These are phyloP conservation scores for Coemansia javaensis DNA, from an alignment of 192 early-diverging fungal species.

Conservation along the genomic window DNA sequence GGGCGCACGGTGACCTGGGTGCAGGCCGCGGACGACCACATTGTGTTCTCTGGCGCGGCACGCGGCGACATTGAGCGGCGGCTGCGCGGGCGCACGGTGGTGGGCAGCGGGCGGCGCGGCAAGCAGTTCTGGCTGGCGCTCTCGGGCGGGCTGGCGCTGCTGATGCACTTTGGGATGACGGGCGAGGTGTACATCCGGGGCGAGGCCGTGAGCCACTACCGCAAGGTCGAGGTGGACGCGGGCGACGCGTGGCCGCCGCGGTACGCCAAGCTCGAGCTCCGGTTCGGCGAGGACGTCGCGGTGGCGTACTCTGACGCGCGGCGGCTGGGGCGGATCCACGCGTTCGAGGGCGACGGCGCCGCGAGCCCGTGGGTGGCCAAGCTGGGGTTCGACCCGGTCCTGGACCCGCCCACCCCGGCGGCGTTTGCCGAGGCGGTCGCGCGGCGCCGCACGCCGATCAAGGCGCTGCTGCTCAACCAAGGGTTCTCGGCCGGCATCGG, in stretches of 20 bases:
- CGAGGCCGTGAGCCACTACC: slow-evolving; percentile 15
- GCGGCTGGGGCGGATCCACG: slow-evolving; percentile 60
- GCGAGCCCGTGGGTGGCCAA: slow-evolving; percentile 50
- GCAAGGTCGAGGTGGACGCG: slow-evolving; percentile 15
- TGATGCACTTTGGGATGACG: slow-evolving; percentile 77
- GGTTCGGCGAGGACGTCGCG: slow-evolving; percentile 20
- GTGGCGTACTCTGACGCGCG: slow-evolving; percentile 64
- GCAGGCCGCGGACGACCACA: slow-evolving; percentile 46
- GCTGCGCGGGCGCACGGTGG: slow-evolving; percentile 51
- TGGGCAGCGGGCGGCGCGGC: slow-evolving; percentile 64
- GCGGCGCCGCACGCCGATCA: slow-evolving; percentile 56
- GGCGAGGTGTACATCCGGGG: slow-evolving; percentile 42
- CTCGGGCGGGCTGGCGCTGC: slow-evolving; percentile 15
- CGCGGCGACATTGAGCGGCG: slow-evolving; percentile 18
- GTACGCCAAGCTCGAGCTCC: slow-evolving; percentile 61
- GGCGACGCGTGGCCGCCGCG: slow-evolving; percentile 45
- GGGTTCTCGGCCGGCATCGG: slow-evolving; percentile 74
- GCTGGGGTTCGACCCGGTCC: slow-evolving; percentile 75
- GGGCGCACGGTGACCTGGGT: slow-evolving; percentile 51
- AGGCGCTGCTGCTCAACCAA: slow-evolving; percentile 73
- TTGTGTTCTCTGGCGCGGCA: slow-evolving; percentile 41
- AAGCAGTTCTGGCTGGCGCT: slow-evolving; percentile 64
- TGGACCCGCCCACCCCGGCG: slow-evolving; percentile 50
- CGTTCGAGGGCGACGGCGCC: slow-evolving; percentile 54
- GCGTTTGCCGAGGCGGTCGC: slow-evolving; percentile 47